These are phyloP conservation scores for Xylaria sp. DNA, from an alignment of 2,329 filamentous ascomycete species.

Conservation along the genomic window DNA sequence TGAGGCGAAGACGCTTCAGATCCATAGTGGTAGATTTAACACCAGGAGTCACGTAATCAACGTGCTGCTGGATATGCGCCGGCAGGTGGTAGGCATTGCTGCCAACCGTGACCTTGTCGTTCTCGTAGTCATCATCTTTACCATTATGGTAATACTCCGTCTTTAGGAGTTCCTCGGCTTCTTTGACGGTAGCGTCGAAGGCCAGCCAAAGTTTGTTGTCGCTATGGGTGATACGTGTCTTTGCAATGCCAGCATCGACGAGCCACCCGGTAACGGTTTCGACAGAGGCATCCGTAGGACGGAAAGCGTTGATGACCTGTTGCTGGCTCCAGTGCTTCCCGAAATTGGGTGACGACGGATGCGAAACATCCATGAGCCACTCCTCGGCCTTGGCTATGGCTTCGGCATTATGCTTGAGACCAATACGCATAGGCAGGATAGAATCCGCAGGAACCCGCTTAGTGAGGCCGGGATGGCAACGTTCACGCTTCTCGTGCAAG, in stretches of 20 bases:
- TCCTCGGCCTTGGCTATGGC: constrained; percentile 4
- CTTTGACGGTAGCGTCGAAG: constrained; percentile 15
- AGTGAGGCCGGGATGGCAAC: constrained; percentile 11
- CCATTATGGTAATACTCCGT: constrained; percentile 21
- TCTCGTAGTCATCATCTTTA: constrained; percentile 3
- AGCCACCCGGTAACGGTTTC: constrained; percentile 9
- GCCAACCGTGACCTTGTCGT: constrained; percentile 1
- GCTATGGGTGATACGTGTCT: constrained; percentile 45
- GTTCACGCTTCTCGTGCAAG: constrained; percentile 15
- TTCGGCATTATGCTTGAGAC: constrained; percentile 13
- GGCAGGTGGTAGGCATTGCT: constrained; percentile 13
- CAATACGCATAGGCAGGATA: constrained; percentile 15
- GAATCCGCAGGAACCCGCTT: constrained; percentile 14
- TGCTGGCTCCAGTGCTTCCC: constrained; percentile 11
- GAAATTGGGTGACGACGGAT: constrained; percentile 11
- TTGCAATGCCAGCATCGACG: not conserved
- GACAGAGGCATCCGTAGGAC: constrained; percentile 5
- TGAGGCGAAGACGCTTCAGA: constrained; percentile 13
- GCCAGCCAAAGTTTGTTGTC: constrained; percentile 21
- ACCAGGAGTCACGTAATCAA: constrained; percentile 18
- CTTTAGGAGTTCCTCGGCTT: constrained; percentile 10
- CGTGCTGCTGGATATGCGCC: constrained; percentile 12
- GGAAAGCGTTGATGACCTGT: constrained; percentile 12
- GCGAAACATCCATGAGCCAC: constrained; percentile 17
- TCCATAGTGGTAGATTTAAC: constrained; percentile 11